These are phyloP conservation scores for Salix dunnii DNA, from an alignment of 345 rosid genomes.

Conservation along the genomic window DNA sequence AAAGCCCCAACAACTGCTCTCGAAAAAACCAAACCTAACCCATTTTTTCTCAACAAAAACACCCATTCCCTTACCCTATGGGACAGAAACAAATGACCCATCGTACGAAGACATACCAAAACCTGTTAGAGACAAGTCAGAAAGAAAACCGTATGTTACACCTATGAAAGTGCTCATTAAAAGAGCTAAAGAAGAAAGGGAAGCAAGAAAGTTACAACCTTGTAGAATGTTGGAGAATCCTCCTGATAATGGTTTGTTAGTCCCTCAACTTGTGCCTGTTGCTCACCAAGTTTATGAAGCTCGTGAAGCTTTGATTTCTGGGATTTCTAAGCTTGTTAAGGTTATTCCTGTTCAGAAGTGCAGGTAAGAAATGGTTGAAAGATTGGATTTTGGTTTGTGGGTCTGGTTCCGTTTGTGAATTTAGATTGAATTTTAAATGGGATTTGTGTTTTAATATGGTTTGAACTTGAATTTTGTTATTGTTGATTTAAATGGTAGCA, in stretches of 20 bases:
- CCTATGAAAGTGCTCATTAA: slow-evolving; percentile 68
- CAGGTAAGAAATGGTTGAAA: slow-evolving; percentile 31
- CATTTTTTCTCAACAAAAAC: slow-evolving; percentile 14
- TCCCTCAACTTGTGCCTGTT: slow-evolving; percentile 63
- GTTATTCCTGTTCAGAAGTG: slow-evolving; percentile 61
- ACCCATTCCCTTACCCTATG: neutral
- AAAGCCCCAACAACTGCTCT: too few species aligned
- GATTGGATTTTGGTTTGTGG: neutral
- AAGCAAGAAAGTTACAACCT: slow-evolving; percentile 60
- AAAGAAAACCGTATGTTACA: slow-evolving; percentile 78
- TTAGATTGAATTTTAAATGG: neutral
- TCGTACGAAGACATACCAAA: slow-evolving; percentile 61
- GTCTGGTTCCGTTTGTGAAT: neutral
- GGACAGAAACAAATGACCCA: slow-evolving; percentile 30
- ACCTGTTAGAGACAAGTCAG: slow-evolving; percentile 60
- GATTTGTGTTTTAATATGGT: neutral
- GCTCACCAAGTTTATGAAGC: slow-evolving; percentile 61
- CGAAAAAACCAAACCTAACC: neutral
- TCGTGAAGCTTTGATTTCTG: slow-evolving; percentile 47
- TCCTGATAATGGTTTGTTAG: slow-evolving; percentile 74
- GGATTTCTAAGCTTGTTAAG: slow-evolving; percentile 45
- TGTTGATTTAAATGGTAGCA: too few species aligned
- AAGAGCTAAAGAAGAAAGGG: slow-evolving; percentile 64
- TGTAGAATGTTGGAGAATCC: slow-evolving; percentile 63
- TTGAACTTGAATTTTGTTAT: neutral